Percentiles rank a stretch among this genome's conserved stretches.
These are phyloP conservation scores for Zoysia pacifica DNA, from an alignment of 176 grass and related monocot genomes.

Conservation along the genomic window DNA sequence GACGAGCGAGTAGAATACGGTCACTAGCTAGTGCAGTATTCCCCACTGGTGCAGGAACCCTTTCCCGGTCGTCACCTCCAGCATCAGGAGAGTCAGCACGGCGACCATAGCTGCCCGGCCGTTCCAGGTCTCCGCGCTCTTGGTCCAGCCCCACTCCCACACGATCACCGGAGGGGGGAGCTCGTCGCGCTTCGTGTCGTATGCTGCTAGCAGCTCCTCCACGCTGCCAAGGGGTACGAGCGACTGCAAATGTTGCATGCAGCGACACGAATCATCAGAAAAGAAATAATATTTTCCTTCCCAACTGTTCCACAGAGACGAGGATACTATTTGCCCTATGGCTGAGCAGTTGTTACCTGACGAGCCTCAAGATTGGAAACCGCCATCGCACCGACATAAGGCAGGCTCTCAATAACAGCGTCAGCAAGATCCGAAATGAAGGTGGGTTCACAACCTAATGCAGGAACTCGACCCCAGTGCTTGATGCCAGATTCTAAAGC, in stretches of 20 bases:
- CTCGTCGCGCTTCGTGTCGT: constrained; percentile 78
- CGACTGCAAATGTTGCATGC: constrained; percentile 51
- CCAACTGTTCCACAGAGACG: neutral
- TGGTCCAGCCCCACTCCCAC: constrained; percentile 99
- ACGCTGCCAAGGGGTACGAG: constrained; percentile 95
- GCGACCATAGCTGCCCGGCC: constrained; percentile 94
- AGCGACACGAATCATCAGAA: neutral
- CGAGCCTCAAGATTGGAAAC: constrained; percentile 98
- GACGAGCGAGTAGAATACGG: neutral
- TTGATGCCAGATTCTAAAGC: constrained; percentile 89
- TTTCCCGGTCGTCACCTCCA: constrained; percentile 92
- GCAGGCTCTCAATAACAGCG: constrained; percentile 93
- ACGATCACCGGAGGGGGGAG: constrained; percentile 84
- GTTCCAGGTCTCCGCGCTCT: constrained; percentile 96
- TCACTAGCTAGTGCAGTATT: constrained; percentile 54
- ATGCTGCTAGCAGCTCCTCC: constrained; percentile 88
- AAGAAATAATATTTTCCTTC: neutral
- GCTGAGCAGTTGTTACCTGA: constrained; percentile 63
- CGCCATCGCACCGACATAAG: constrained; percentile 97
- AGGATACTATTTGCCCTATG: constrained; percentile 27
- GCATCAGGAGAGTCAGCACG: constrained; percentile 68
- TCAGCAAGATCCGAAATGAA: constrained; percentile 91
- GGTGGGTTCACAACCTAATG: constrained; percentile 80
- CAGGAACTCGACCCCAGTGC: constrained; percentile 93
- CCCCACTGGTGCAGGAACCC: constrained; percentile 98